Evolutionary conservation across 352 stramenopile species (phyloP).

Genomic region (Pythium monospermum): DNA sequence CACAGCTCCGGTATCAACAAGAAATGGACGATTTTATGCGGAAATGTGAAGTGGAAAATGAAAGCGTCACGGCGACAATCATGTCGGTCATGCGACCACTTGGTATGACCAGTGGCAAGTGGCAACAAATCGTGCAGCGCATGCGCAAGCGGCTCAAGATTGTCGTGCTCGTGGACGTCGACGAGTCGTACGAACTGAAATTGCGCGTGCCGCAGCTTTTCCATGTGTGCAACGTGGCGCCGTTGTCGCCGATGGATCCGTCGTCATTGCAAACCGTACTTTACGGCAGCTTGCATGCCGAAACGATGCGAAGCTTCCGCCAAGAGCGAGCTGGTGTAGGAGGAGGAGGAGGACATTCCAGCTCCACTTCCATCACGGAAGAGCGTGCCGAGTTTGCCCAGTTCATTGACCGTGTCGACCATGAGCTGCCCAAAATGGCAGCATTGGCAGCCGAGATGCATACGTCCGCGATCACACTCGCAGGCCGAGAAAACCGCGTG

Average conservation of each 20-base stretch:
- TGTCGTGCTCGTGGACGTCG: constrained; percentile 35
- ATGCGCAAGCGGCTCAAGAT: constrained; percentile 46
- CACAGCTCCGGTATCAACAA: constrained; percentile 53
- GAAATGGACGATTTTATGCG: constrained; percentile 55
- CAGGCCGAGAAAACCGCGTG: not conserved
- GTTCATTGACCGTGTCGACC: constrained; percentile 22
- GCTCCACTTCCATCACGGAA: not conserved
- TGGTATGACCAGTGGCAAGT: constrained; percentile 63
- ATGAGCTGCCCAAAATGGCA: constrained; percentile 19
- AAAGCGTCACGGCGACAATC: constrained; percentile 64
- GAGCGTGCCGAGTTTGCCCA: constrained; percentile 11
- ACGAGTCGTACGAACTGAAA: constrained; percentile 16
- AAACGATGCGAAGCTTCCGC: constrained; percentile 26
- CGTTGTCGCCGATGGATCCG: constrained; percentile 19
- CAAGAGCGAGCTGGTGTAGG: not conserved
- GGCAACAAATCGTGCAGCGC: constrained; percentile 55
- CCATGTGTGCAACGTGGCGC: constrained; percentile 26
- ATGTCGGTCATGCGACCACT: constrained; percentile 71
- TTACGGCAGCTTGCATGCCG: constrained; percentile 41
- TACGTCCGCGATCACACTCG: not conserved
- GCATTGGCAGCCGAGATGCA: constrained; percentile 26
- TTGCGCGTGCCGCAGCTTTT: constrained; percentile 25
- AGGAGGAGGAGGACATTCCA: not conserved
- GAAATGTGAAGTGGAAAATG: constrained; percentile 59
- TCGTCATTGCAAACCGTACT: constrained; percentile 29